These are phyloP conservation scores for Penicillium diatomitis DNA, from an alignment of 495 filamentous ascomycete species.

Conservation along the genomic window DNA sequence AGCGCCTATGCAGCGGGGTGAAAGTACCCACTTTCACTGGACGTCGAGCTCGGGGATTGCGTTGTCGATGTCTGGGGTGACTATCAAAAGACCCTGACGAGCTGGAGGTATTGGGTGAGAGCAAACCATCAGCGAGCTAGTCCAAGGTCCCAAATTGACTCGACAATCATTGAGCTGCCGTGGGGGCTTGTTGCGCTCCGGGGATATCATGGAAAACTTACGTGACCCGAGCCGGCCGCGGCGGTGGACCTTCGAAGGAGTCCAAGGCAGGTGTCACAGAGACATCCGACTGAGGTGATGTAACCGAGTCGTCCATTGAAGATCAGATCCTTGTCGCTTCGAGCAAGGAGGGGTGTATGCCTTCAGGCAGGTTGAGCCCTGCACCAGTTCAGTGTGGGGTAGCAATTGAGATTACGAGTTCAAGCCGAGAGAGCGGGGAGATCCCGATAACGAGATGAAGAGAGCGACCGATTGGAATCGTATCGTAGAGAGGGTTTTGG, in stretches of 20 bases:
- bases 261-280: slow-evolving; percentile 7
- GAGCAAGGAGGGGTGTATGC: background rate
- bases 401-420: slow-evolving; percentile 1
- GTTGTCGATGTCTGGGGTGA: slow-evolving; percentile 65
- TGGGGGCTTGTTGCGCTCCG: background rate
- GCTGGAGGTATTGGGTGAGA: slow-evolving; percentile 14
- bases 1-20: too few relatives aligned
- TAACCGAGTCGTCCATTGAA: slow-evolving; percentile 13
- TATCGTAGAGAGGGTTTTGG: too few relatives aligned
- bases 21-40: slow-evolving; percentile 53
- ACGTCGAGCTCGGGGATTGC: slow-evolving; percentile 60
- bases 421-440: slow-evolving; percentile 12
- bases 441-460: slow-evolving; percentile 10
- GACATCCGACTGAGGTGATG: slow-evolving; percentile 7
- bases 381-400: slow-evolving; percentile 14
- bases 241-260: slow-evolving; percentile 1
- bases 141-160: background rate
- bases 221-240: slow-evolving; percentile 9
- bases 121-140: background rate
- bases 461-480: slow-evolving; percentile 1
- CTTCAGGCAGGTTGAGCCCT: background rate
- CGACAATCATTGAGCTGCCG: background rate
- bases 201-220: slow-evolving; percentile 4
- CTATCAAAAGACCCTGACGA: slow-evolving; percentile 50
- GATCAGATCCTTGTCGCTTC: background rate